These are phyloP conservation scores for Chlorella ohadii DNA, from an alignment of 139 green algal species.

Conservation along the genomic window DNA sequence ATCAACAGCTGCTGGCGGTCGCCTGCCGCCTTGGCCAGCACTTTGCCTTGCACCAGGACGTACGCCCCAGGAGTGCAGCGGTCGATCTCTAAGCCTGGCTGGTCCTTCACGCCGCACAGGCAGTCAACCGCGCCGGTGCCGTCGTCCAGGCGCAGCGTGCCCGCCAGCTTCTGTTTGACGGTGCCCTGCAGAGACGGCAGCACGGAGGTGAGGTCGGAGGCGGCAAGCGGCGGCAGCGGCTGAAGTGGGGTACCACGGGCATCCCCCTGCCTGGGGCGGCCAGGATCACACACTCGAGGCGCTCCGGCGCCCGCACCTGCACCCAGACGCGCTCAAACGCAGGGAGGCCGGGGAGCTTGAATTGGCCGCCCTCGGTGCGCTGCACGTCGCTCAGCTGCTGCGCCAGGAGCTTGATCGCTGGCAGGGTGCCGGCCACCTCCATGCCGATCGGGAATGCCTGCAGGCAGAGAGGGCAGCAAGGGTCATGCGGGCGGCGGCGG, in stretches of 20 bases:
- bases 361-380: not conserved
- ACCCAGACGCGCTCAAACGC: conserved; percentile 26
- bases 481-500: too few relatives aligned
- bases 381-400: not conserved
- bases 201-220: not conserved
- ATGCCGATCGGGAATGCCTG: not conserved
- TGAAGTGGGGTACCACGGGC: too few relatives aligned
- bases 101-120: too few relatives aligned
- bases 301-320: not conserved
- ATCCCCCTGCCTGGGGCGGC: not conserved
- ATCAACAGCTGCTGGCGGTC: not conserved
- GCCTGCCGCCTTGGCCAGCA: not conserved
- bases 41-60: conserved; percentile 26
- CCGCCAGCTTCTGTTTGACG: not conserved
- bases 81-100: not conserved
- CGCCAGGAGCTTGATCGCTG: conserved; percentile 21
- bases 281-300: not conserved
- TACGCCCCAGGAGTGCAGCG: not conserved
- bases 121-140: conserved; percentile 16
- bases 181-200: conserved; percentile 14
- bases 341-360: not conserved
- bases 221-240: not conserved
- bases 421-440: not conserved
- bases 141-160: conserved; percentile 1
- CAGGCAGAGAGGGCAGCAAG: too few relatives aligned